phyloP scores from a whole-genome alignment of 805 yeast species.

The Yarrowia hollandica region DNA sequence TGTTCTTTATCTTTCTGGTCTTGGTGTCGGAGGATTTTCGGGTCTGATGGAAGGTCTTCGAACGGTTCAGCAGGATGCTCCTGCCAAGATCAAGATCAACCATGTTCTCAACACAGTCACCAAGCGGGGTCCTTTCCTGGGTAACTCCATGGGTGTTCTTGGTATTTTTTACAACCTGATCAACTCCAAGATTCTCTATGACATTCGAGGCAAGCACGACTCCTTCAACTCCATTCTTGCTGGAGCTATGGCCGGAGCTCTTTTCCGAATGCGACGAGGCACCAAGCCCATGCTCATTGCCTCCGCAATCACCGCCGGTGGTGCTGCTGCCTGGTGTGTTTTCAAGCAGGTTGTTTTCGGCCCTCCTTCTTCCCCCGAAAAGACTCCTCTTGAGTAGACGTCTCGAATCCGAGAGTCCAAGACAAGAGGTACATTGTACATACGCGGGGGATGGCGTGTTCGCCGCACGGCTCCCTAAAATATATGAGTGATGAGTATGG shows the following conservation, averaged over 20 bases:
- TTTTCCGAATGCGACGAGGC: slow-evolving; percentile 85
- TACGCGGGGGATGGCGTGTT: slow-evolving; percentile 10
- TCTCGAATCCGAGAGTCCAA: too few relatives aligned
- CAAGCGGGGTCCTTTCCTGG: slow-evolving; percentile 92
- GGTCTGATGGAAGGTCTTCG: slow-evolving; percentile 86
- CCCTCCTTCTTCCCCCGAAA: neutral
- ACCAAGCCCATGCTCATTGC: slow-evolving; percentile 84
- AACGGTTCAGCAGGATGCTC: slow-evolving; percentile 70
- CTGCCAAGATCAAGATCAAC: slow-evolving; percentile 81
- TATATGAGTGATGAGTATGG: slow-evolving; percentile 17
- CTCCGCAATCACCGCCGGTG: slow-evolving; percentile 80
- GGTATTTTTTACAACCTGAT: slow-evolving; percentile 85
- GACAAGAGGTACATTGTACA: slow-evolving; percentile 27
- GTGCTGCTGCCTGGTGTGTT: slow-evolving; percentile 92
- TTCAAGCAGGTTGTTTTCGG: slow-evolving; percentile 49
- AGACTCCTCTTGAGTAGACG: slow-evolving; percentile 27
- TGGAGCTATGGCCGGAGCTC: slow-evolving; percentile 90
- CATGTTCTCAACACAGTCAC: slow-evolving; percentile 90
- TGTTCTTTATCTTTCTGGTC: slow-evolving; percentile 77
- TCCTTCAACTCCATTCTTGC: slow-evolving; percentile 78
- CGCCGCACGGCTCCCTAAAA: neutral
- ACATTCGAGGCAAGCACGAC: slow-evolving; percentile 83
- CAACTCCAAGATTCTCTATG: slow-evolving; percentile 72
- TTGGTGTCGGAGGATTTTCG: slow-evolving; percentile 85
- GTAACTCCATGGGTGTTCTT: slow-evolving; percentile 92